Conservation (phyloP, 495 filamentous ascomycete species). For the Penicillium arizonense region DNA sequence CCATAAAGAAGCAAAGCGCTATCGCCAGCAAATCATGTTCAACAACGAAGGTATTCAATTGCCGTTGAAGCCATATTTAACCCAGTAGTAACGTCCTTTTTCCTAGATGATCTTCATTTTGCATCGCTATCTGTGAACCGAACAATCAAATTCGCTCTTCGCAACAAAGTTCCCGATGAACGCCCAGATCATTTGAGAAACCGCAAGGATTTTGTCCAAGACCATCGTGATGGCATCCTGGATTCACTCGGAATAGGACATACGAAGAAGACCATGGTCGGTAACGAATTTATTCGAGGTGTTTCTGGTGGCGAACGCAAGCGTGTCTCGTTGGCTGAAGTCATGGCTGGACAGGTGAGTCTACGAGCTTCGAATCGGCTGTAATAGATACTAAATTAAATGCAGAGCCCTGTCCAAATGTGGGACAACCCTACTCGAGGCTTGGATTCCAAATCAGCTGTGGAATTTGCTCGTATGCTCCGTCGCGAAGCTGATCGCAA, state of each 20-base stretch:
- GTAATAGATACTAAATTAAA: not conserved
- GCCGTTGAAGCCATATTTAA: not conserved
- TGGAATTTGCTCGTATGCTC: conserved; percentile 73
- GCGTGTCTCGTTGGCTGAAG: conserved; percentile 77
- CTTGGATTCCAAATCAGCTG: conserved; percentile 74
- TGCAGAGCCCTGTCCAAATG: conserved; percentile 67
- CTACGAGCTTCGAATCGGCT: conserved; percentile 36
- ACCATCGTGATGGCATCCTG: conserved; percentile 73
- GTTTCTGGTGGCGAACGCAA: conserved; percentile 84
- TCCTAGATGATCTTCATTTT: conserved; percentile 69
- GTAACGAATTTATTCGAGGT: conserved; percentile 79
- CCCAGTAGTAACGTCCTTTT: conserved; percentile 38
- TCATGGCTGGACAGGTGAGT: conserved; percentile 56
- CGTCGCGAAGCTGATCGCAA: conserved; percentile 64
- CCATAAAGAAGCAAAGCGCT: conserved; percentile 28
- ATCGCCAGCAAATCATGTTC: conserved; percentile 45
- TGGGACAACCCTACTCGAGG: conserved; percentile 85
- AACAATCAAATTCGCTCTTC: conserved; percentile 77
- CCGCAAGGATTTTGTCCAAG: conserved; percentile 54
- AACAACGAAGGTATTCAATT: conserved; percentile 32
- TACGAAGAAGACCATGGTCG: conserved; percentile 75
- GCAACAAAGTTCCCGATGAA: conserved; percentile 63
- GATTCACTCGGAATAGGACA: conserved; percentile 74
- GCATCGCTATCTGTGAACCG: conserved; percentile 78
- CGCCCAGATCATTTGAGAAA: conserved; percentile 54